Base-by-base conservation (phyloP, 192 early-diverging fungal genomes). In the Gaertneriomyces semiglobifer region DNA sequence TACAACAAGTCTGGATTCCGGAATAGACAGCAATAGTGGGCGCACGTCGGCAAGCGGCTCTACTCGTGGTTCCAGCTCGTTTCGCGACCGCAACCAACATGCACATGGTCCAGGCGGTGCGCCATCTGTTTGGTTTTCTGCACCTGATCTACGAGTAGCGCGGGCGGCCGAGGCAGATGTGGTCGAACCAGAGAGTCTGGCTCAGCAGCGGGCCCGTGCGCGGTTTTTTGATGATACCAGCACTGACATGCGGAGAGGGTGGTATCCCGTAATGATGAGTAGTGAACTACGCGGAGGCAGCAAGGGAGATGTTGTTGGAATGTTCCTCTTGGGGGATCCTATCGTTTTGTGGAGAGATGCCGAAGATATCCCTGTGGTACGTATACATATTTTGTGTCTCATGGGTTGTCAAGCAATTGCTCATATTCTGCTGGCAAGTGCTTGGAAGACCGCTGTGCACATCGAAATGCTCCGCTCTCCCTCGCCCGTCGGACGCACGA, bases 401-500 rank as follows among this genome's bases (percentile, higher is more conserved):
- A 8, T 48, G 47, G n/a, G 8, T 48, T 48, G 47, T 10, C 47
- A n/a, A n/a, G n/a, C n/a, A 8, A 14, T 14, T 45, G n/a, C 16
- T 44, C 42, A 50, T 18, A 14, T 18, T 50, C 25, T 0, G 25
- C 25, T 33, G 25, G 10, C 12, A 18, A 68, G 66, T 59, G 58
- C 53, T 25, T 68, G 16, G 66, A 68, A 61, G 78, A 80, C 67
- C 74, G 72, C 19, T 80, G 78, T 51, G 72, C 74, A 16, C 78
- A 80, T 46, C 75, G 79, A 16, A 75, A 70, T 51, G 68, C 69
- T 1, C 79, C 79, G 8, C 63, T 80, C 1, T 77, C 75, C 2
- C 60, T 69, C 42, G 79, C 75, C 7, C 62, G 64, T 7, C 69
- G 77, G n/a, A 69, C 70, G 46, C 18, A 12, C 18, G 64, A 72